Percentiles rank a stretch among this genome's conserved stretches.
Evolutionary conservation across 83 land plant genomes (phyloP).

Genomic region (Diphasiastrum complanatum): DNA sequence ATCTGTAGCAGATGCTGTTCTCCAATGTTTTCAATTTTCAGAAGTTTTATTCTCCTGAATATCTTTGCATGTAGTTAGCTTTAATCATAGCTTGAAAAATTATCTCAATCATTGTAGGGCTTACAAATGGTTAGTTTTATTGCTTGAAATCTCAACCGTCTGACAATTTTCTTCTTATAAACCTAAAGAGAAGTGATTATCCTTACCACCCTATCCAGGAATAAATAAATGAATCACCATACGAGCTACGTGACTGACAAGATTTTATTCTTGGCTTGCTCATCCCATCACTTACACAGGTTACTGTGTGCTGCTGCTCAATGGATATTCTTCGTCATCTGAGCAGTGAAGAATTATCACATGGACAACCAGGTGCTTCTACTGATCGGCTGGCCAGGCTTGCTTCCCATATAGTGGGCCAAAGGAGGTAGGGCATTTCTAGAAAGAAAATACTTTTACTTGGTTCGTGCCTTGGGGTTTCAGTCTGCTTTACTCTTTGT

Average conservation of each 20-base stretch:
- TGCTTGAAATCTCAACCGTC: too few relatives aligned
- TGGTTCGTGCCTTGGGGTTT: conserved; percentile 1
- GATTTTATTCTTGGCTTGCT: not conserved
- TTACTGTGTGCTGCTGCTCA: conserved; percentile 64
- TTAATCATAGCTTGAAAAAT: too few relatives aligned
- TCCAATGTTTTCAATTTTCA: too few relatives aligned
- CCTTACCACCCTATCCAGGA: not conserved
- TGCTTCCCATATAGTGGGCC: conserved; percentile 64
- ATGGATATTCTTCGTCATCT: conserved; percentile 72
- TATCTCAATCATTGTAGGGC: too few relatives aligned
- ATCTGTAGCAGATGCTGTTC: too few relatives aligned
- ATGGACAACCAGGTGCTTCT: conserved; percentile 40
- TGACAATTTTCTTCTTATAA: too few relatives aligned
- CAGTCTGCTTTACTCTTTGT: not conserved
- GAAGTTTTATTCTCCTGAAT: not conserved
- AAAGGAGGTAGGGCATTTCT: conserved; percentile 48
- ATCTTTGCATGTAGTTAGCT: too few relatives aligned
- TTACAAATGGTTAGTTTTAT: too few relatives aligned
- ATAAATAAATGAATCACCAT: not conserved
- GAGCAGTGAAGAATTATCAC: conserved; percentile 68
- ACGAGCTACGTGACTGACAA: not conserved
- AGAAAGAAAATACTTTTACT: not conserved
- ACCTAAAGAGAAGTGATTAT: too few relatives aligned
- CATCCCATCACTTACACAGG: too few relatives aligned
- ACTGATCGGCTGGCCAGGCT: conserved; percentile 62